phyloP scores from a whole-genome alignment of 192 early-diverging fungal genomes.

The Coemansia aciculifera region DNA sequence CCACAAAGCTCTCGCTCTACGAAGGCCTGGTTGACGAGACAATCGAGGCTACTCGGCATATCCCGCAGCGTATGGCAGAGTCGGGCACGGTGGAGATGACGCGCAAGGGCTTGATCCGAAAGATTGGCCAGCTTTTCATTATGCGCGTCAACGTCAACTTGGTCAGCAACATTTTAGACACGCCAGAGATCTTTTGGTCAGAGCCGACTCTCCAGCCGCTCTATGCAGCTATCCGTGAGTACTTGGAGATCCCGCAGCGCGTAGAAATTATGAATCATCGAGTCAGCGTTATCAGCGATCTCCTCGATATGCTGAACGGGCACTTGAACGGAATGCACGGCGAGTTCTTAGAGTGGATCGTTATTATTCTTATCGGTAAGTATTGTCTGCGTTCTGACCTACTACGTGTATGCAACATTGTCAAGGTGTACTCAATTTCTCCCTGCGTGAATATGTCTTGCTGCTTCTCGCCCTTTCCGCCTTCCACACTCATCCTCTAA shows the following conservation, averaged over 20 bases:
- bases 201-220: slow-evolving; percentile 79
- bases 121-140: slow-evolving; percentile 93
- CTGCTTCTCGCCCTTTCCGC: background rate
- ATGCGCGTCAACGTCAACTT: slow-evolving; percentile 90
- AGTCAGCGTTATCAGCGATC: slow-evolving; percentile 85
- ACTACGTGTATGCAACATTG: background rate
- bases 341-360: slow-evolving; percentile 93
- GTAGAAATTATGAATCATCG: slow-evolving; percentile 93
- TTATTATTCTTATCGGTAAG: slow-evolving; percentile 87
- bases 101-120: slow-evolving; percentile 88
- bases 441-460: background rate
- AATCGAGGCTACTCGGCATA: slow-evolving; percentile 82
- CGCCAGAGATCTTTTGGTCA: slow-evolving; percentile 92
- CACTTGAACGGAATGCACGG: slow-evolving; percentile 89
- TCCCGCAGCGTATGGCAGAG: slow-evolving; percentile 92
- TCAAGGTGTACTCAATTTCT: background rate
- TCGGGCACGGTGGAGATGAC: slow-evolving; percentile 90
- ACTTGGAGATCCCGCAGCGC: slow-evolving; percentile 80
- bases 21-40: slow-evolving; percentile 92
- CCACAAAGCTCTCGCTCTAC: slow-evolving; percentile 90
- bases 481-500: background rate
- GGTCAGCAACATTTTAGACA: slow-evolving; percentile 86
- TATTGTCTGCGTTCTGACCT: background rate
- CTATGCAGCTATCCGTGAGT: slow-evolving; percentile 77
- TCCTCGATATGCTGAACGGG: slow-evolving; percentile 94